Evolutionary conservation across 2,329 filamentous ascomycete genomes (phyloP).

Genomic region (Cladophialophora carrionii): DNA sequence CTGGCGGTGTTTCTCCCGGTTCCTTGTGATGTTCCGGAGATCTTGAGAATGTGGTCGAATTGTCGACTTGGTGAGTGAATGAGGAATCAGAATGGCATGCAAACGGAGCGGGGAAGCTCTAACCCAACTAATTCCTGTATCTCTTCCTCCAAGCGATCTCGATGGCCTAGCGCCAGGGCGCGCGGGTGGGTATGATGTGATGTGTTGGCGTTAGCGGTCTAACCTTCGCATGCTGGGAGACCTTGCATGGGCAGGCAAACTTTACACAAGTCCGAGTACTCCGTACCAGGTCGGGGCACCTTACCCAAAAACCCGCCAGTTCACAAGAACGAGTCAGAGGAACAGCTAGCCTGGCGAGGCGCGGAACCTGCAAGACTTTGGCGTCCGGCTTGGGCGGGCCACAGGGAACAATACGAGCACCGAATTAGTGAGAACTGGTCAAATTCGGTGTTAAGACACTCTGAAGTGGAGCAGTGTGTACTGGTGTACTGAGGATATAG

Average conservation of each 20-base stretch:
- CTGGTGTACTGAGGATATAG: neutral
- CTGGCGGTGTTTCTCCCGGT: neutral
- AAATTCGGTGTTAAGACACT: neutral
- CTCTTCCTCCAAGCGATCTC: neutral
- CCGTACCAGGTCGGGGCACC: neutral
- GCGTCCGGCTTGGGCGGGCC: neutral
- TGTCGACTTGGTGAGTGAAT: neutral
- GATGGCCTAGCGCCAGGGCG: conserved; percentile 4
- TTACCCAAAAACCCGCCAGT: conserved; percentile 12
- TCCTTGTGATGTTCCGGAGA: neutral
- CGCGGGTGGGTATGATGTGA: conserved; percentile 3
- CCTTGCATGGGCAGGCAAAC: conserved; percentile 1
- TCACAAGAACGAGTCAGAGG: conserved; percentile 9
- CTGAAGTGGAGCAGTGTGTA: neutral
- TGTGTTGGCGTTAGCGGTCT: conserved; percentile 1
- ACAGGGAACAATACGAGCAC: neutral
- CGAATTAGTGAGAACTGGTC: neutral
- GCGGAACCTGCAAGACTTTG: conserved; percentile 6
- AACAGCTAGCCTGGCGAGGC: neutral
- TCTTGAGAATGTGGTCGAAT: neutral
- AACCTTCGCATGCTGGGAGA: conserved; percentile 4
- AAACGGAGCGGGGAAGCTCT: neutral
- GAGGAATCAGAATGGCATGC: neutral
- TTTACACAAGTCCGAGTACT: neutral
- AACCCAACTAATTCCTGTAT: neutral